A percentile compares a stretch with the other conserved stretches of the same genome.
phyloP scores from a whole-genome alignment of 73 alveolate genomes.

The Tetrahymena elliotti region DNA sequence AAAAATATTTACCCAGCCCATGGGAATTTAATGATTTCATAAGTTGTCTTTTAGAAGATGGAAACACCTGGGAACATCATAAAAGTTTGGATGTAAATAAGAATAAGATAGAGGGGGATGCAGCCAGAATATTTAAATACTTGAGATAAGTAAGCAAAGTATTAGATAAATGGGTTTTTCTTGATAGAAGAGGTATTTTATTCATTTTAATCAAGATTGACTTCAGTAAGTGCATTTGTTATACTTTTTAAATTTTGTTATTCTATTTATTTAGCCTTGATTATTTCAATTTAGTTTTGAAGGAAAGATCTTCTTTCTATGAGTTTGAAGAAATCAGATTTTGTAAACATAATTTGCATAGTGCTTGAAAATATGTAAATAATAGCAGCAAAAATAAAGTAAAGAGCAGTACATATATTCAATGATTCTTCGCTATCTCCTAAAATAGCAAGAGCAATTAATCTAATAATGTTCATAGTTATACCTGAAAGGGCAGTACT shows the following conservation, averaged over 20 bases:
- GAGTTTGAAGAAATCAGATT: not conserved
- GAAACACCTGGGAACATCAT: not conserved
- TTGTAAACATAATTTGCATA: not conserved
- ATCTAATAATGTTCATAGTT: not conserved
- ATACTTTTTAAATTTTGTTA: not conserved
- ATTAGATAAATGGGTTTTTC: not conserved
- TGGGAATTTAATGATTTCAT: not conserved
- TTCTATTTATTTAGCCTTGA: not conserved
- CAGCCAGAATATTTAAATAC: not conserved
- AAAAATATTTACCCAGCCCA: not conserved
- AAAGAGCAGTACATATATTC: not conserved
- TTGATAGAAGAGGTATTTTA: not conserved
- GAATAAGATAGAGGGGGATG: not conserved
- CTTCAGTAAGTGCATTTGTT: not conserved
- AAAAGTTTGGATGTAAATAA: not conserved
- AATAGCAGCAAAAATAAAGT: not conserved
- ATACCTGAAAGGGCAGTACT: not conserved
- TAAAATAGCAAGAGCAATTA: not conserved
- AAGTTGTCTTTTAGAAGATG: not conserved
- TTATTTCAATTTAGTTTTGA: not conserved
- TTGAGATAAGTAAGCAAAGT: not conserved
- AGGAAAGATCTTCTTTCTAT: not conserved
- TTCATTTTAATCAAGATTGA: not conserved
- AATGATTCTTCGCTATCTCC: not conserved
- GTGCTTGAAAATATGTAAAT: not conserved